Conservation (phyloP, 768 basidiomycete species). For the Candolleomyces aberdarensis region DNA sequence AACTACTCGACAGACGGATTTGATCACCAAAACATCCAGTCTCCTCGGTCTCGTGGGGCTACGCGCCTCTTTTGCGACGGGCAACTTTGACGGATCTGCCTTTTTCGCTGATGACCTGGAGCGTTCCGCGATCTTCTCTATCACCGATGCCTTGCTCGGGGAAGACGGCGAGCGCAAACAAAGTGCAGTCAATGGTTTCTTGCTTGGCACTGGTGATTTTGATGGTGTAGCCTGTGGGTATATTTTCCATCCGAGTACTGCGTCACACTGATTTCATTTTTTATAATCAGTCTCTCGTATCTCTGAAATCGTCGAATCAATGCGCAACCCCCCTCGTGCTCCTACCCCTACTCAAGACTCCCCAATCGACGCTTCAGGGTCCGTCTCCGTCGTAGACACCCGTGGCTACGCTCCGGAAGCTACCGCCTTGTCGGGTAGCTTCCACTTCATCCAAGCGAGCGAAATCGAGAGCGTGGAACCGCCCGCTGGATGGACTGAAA, state of each 20-base stretch:
- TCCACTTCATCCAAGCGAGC: constrained; percentile 81
- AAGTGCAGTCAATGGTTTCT: constrained; percentile 49
- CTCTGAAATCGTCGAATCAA: constrained; percentile 50
- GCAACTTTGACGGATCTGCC: constrained; percentile 38
- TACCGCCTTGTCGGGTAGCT: constrained; percentile 41
- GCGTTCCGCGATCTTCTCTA: constrained; percentile 49
- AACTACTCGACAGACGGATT: constrained; percentile 35
- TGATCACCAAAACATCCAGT: constrained; percentile 41
- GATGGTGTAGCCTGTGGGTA: constrained; percentile 62
- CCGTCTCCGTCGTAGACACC: constrained; percentile 20
- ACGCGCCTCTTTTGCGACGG: constrained; percentile 45
- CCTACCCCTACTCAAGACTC: constrained; percentile 37
- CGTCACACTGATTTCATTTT: constrained; percentile 10
- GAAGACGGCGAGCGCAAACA: constrained; percentile 51
- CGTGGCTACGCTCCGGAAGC: constrained; percentile 35
- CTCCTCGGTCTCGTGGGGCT: constrained; percentile 60
- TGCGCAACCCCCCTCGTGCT: constrained; percentile 47
- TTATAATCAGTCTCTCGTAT: constrained; percentile 55
- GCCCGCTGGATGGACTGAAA: constrained; percentile 55
- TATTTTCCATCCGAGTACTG: constrained; percentile 6
- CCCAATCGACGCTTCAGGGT: constrained; percentile 19
- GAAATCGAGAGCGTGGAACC: constrained; percentile 66
- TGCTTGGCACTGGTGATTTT: constrained; percentile 56
- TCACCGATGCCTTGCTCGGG: constrained; percentile 52
- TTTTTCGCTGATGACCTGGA: constrained; percentile 51